Conservation (phyloP, 225 moss, liverwort and hornwort genomes). For the Polytrichum formosum region DNA sequence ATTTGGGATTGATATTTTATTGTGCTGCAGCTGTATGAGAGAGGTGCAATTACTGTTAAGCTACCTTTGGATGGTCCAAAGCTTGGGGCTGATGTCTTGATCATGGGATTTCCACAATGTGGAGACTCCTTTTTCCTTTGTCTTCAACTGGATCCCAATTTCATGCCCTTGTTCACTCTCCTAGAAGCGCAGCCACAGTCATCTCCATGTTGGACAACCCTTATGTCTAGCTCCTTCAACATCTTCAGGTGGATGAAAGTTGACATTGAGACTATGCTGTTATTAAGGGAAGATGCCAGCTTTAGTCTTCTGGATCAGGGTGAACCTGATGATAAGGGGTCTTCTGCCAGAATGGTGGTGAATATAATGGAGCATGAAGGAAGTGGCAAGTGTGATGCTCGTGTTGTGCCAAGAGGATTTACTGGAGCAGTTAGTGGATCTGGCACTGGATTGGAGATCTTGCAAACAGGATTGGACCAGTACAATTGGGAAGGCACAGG, state of each 20-base stretch:
- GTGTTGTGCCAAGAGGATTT: constrained; percentile 30
- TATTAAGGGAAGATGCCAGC: constrained; percentile 69
- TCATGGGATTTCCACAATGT: constrained; percentile 93
- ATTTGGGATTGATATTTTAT: too few relatives aligned
- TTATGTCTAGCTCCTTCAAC: constrained; percentile 66
- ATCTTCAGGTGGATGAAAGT: constrained; percentile 79
- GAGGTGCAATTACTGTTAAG: constrained; percentile 69
- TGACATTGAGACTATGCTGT: constrained; percentile 65
- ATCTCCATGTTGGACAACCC: constrained; percentile 39
- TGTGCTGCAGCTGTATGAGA: constrained; percentile 74
- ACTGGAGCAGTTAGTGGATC: neutral
- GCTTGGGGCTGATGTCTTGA: constrained; percentile 63
- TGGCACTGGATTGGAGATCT: constrained; percentile 30
- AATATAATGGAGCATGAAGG: constrained; percentile 48
- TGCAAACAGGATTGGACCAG: constrained; percentile 18
- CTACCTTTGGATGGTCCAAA: constrained; percentile 65
- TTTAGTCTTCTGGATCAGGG: constrained; percentile 73
- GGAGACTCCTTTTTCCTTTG: constrained; percentile 79
- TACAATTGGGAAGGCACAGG: constrained; percentile 40
- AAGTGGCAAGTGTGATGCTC: constrained; percentile 40
- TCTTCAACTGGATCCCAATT: constrained; percentile 80
- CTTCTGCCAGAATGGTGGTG: constrained; percentile 23
- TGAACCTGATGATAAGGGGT: constrained; percentile 43
- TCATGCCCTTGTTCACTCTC: constrained; percentile 78
- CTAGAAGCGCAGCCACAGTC: constrained; percentile 73